Evolutionary conservation across 2,329 filamentous ascomycete species (phyloP), one percentile per base, ranked within the genome.

Genomic region (Epichloe sp.): DNA sequence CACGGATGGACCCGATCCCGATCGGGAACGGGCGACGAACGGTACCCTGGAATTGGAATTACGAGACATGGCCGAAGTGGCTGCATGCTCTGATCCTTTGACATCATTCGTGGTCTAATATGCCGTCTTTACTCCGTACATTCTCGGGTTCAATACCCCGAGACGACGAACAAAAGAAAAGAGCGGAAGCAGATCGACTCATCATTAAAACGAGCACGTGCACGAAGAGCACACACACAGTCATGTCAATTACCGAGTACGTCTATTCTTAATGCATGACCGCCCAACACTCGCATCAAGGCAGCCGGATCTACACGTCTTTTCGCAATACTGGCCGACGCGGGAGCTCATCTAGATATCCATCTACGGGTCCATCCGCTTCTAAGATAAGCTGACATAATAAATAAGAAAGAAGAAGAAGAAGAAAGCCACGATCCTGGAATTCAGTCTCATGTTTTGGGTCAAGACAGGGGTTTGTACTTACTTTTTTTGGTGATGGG

Each of bases 281-380:
- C 19, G 40, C 45, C 35, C 21, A 35, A 21, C 40, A 34, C 19
- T 51, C 40, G 40, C 45, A 44, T 23, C n/a, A 40, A 46, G 6
- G 42, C 14, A 14, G 35, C 42, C 42, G 5, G 12, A 34, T 45
- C 35, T 46, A 50, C 26, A 50, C 42, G 48, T 38, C 48, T n/a
- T 23, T 31, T 42, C 23, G 48, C n/a, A 45, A 40, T n/a, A 50
- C 23, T 26, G 35, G 35, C 35, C 35, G 42, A 44, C 48, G 48
- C 23, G 49, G 34, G 14, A 40, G 38, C 44, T 47, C 44, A 34
- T 51, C 49, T 38, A 47, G 5, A 45, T 47, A 19, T 37, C 34
- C 48, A 41, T 50, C 48, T 50, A 46, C 48, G 48, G 35, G 44
- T 50, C 42, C 42, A 40, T 38, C 38, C 44, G 48, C n/a, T 31